These are phyloP conservation scores for Sporothrix pallida DNA, from an alignment of 2,329 filamentous ascomycete genomes.

Conservation along the genomic window DNA sequence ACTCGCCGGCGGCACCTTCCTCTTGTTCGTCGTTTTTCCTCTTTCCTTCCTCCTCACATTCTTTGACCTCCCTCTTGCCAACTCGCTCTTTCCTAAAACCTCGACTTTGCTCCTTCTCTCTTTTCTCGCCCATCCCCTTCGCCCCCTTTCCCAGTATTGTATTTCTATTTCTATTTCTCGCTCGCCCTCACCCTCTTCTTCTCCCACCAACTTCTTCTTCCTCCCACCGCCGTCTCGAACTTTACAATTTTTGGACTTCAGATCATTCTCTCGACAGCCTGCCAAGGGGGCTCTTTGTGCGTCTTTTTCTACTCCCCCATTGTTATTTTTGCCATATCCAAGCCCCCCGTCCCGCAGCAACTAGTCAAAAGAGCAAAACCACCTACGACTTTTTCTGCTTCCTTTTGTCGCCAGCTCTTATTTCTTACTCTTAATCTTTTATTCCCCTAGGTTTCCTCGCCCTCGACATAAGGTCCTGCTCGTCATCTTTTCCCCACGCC, in stretches of 20 bases:
- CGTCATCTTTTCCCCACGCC: not conserved
- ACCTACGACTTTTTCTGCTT: constrained; percentile 26
- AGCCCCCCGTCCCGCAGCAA: constrained; percentile 15
- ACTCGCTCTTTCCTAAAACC: constrained; percentile 4
- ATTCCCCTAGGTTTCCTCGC: constrained; percentile 7
- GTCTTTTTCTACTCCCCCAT: constrained; percentile 30
- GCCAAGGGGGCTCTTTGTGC: not conserved
- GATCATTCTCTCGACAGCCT: not conserved
- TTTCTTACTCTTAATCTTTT: constrained; percentile 4
- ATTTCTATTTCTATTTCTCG: constrained; percentile 26
- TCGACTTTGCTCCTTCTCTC: not conserved
- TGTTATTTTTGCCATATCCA: constrained; percentile 18
- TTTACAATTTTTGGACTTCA: not conserved
- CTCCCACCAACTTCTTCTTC: not conserved
- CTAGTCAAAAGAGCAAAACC: constrained; percentile 4
- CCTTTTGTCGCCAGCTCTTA: not conserved
- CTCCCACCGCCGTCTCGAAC: not conserved
- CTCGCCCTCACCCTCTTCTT: not conserved
- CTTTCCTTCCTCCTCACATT: not conserved
- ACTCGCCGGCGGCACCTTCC: constrained; percentile 16
- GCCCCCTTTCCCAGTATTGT: constrained; percentile 16
- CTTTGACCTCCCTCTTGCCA: constrained; percentile 18
- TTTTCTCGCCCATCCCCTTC: constrained; percentile 29
- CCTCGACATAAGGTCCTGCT: constrained; percentile 2
- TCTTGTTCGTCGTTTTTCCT: constrained; percentile 17